Evolutionary conservation across 2,329 filamentous ascomycete species (phyloP), one percentile per base, ranked within the genome.

Genomic region (Sporothrix mexicana): DNA sequence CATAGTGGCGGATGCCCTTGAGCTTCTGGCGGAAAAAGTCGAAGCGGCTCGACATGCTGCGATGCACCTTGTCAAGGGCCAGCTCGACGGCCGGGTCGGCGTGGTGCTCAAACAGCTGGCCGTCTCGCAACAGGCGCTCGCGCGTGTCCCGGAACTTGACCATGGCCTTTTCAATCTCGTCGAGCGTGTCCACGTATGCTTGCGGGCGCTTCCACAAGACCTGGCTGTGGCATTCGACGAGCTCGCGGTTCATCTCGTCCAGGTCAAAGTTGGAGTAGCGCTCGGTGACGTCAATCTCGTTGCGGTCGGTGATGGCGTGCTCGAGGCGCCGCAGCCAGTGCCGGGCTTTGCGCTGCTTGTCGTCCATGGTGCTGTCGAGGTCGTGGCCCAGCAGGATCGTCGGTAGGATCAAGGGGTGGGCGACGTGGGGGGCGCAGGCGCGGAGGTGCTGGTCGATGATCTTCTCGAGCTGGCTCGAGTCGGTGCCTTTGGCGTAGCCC

Each of bases 21-120:
- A 90, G 82, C 81, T 91, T 91, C 69, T 85, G 84, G 74, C 83
- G 83, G 80, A 90, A 89, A 76, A 91, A 91, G 67, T 90, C 86
- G 49, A 90, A 79, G 53, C 88, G 80, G 13, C 85, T 82, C 5
- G 81, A 67, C 83, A 91, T 87, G 77, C 84, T 87, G 69, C 82
- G 79, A 74, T 91, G 87, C 73, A 88, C 77, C 76, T 81, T 83
- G 73, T 84, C 80, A 36, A 87, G 78, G 23, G 82, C 76, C 66
- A 17, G 20, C 20, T 45, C 43, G 25, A 85, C 77, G 55, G 81
- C 76, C 71, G 62, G 45, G 51, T 61, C 64, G 15, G 30, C 51
- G 8, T 64, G 66, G 55, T 73, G 67, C 7, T 9, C 51, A 9
- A 13, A 13, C 15, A 75, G 57, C 25, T 10, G 57, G 66, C 45